Base-by-base conservation (phyloP, 768 basidiomycete species). In the Porpolomopsis calyptriformis region DNA sequence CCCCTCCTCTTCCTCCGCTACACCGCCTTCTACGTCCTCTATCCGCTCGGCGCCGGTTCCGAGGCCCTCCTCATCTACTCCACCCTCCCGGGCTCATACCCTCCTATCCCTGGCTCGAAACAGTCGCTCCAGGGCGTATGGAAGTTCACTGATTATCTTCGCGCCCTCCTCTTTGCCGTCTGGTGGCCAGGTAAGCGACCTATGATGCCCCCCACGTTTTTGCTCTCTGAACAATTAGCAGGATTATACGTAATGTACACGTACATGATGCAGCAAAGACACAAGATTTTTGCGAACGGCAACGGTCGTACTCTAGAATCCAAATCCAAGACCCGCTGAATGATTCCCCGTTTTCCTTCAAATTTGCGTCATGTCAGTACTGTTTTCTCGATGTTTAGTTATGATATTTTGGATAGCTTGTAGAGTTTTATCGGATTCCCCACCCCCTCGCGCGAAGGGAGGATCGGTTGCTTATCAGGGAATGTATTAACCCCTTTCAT, bases 1-100 rank as follows among this genome's bases (percentile, higher is more conserved):
- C 25, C 62, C 12, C 73, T 88, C 35, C 65, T 80, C 20, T 85
- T 74, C 68, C 61, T 84, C 35, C 89, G 94, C 45, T 99, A 98
- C 72, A 86, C 91, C 16, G 77, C 89, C 6, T 99, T 98, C 65
- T 94, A 85, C 63, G 50, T 91, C 39, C 75, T 97, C n/a, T 98
- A 99, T 66, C 92, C 89, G 4, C 60, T 91, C 19, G 96, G 96
- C 37, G 94, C 96, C 1, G 74, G 77, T 4, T 91, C 88, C 19
- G 96, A 99, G 64, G 92, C 91, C 0, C 77, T 83, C 59, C 72
- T 94, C 47, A 83, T 81, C 57, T 81, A 80, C 57, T 73, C 81
- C 1, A 85, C 88, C 4, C 73, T 96, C 25, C 85, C 86, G 6
- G 52, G 52, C 23, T 66, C 68, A 4, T 63, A 67, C 4, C 67